Base-by-base conservation (phyloP, 1,139 yeast species). In the Debaryomycetaceae sp. region DNA sequence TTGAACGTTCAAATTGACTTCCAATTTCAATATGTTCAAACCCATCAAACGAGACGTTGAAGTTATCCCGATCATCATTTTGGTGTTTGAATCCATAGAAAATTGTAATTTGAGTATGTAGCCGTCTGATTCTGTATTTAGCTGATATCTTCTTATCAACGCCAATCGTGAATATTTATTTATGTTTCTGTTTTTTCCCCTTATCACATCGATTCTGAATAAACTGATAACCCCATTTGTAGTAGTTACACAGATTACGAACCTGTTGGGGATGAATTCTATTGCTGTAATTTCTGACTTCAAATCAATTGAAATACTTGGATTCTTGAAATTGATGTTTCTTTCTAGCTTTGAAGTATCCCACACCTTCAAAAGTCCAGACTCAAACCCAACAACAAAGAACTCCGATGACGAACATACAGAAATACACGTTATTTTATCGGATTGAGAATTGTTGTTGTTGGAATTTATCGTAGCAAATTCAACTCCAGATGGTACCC, bases 311-410 rank as follows among this genome's bases (percentile, higher is more conserved):
- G 75, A 63, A 5, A 78, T 51, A 6, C 78, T 70, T 0, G 96
- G 75, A 19, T 53, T 60, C 41, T 78, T 71, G 34, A 83, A 79
- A 3, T 81, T 72, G 2, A 82, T 80, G 39, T 82, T 83, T 45
- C 75, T 77, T 41, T 83, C 89, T 34, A 91, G 63, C 42, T 81
- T 77, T 11, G 66, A 56, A 1, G 82, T 63, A 52, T 88, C 95
- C 98, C 98, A 92, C 0, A 92, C 61, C 47, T 79, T 83, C 34
- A 92, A 53, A 2, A 65, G 52, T 0, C 98, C 97, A 36, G 75
- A 73, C 34, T 81, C 83, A 4, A 94, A 86, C 3, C 91, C 96
- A 1, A 94, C 83, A 2, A 88, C 67, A 49, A 92, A 83, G 50
- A 78, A 85, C 31, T 77, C 77, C 16, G 79, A 75, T 33, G 83